Evolutionary conservation across 2,329 filamentous ascomycete genomes (phyloP).

Genomic region (Penicillium sp.): DNA sequence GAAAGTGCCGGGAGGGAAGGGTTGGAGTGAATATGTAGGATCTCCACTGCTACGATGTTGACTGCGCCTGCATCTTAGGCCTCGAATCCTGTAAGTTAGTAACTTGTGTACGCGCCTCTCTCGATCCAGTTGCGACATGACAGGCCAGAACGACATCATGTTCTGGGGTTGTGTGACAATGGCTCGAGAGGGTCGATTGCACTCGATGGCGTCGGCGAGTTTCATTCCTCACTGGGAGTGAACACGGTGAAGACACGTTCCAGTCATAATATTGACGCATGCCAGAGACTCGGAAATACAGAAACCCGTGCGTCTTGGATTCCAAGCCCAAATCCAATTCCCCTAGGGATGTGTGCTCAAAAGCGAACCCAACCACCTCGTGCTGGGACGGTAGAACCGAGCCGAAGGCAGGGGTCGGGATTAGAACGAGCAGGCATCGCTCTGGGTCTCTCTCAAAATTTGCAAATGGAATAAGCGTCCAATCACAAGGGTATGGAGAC

Average conservation of each 20-base stretch:
- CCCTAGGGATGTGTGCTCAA: conserved; percentile 46
- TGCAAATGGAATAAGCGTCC: conserved; percentile 40
- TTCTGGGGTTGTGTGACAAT: neutral
- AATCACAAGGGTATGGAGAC: conserved; percentile 49
- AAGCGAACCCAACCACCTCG: conserved; percentile 45
- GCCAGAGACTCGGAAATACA: neutral
- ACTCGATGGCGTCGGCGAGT: neutral
- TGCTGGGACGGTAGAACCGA: conserved; percentile 18
- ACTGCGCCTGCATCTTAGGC: no score
- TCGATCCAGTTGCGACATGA: neutral
- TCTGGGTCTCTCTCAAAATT: conserved; percentile 47
- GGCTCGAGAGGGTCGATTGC: neutral
- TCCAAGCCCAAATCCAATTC: no score
- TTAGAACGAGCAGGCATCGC: conserved; percentile 44
- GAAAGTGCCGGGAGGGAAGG: conserved; percentile 36
- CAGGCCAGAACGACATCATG: neutral
- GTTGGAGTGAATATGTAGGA: neutral
- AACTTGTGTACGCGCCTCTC: neutral
- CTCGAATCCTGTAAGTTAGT: no score
- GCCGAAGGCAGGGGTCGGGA: conserved; percentile 35
- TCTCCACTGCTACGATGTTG: no score
- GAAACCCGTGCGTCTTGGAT: no score
- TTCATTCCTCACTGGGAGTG: neutral
- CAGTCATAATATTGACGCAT: no score
- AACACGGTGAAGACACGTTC: neutral